Evolutionary conservation across 2,329 filamentous ascomycete genomes (phyloP), one percentile per base, ranked within the genome.

Genomic region (Fusarium sp.): DNA sequence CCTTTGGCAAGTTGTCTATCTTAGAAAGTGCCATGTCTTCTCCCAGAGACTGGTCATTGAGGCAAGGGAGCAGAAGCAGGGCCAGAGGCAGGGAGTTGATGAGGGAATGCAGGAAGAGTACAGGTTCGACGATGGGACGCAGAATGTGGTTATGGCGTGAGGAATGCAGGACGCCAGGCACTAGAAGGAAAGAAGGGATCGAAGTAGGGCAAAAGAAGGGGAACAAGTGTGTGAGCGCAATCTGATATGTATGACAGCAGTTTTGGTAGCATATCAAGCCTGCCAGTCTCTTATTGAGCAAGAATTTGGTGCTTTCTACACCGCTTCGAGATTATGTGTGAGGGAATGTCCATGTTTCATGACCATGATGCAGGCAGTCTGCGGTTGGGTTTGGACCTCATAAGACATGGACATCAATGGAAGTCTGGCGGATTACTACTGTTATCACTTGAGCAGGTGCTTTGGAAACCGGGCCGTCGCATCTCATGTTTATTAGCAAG

Each of bases 81-180:
- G 34, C 20, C n/a, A 55, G 55, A 41, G 34, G 42, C 23, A 55
- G 20, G 54, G 43, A 23, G 43, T 14, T 28, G 10, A 40, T 20
- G 16, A 59, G 42, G 28, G 40, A 55, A 49, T 40, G 23, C 34
- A 43, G 23, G n/a, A 54, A 43, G 28, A 30, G 41, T 20, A 48
- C 6, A 27, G 12, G 25, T 32, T 32, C 18, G 34, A 51, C 21
- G 51, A 43, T 25, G 32, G 12, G 37, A 21, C 5, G 14, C 43
- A 30, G 20, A 12, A 21, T 50, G 55, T 42, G 53, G 40, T 25
- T 43, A 43, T 66, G 56, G 20, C 42, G 30, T 47, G 54, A 71
- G 50, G 67, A 71, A 57, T 61, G 68, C 30, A 51, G 47, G 54
- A 54, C 59, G 50, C 51, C 59, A 48, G 54, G 54, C 61, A 40